phyloP scores from a whole-genome alignment of 495 filamentous ascomycete genomes.

The Alectoria sarmentosa region DNA sequence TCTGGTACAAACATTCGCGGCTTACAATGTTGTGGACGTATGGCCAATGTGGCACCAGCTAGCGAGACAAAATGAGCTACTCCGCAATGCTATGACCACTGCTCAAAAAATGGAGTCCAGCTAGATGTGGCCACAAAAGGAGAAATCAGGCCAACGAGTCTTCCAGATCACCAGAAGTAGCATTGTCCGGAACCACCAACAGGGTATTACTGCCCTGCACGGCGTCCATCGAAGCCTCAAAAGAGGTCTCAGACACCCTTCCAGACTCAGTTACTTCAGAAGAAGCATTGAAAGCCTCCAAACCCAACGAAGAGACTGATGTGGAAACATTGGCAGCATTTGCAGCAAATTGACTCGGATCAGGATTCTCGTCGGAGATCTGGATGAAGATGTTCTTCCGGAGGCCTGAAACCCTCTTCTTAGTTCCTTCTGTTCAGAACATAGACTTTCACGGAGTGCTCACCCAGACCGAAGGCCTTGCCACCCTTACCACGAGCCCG shows the following conservation, averaged over 20 bases:
- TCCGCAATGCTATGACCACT: not conserved
- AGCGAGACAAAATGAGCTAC: not conserved
- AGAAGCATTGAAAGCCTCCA: not conserved
- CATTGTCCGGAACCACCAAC: not conserved
- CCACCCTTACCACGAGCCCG: not conserved
- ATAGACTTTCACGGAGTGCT: not conserved
- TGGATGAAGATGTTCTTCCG: constrained; percentile 2
- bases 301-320: not conserved
- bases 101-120: too few species aligned
- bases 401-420: not conserved
- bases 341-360: not conserved
- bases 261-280: not conserved
- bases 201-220: not conserved
- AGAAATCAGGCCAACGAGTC: not conserved
- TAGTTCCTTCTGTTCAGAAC: not conserved
- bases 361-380: not conserved
- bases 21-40: not conserved
- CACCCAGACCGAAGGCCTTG: constrained; percentile 1
- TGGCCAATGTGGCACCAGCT: not conserved
- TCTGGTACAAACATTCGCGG: too few species aligned
- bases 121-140: too few species aligned
- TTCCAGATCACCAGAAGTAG: not conserved
- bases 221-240: not conserved
- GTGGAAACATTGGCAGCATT: not conserved
- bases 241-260: not conserved